Base-by-base conservation (phyloP, 176 grass and related monocot genomes). In the Bolboschoenus planiculmis region DNA sequence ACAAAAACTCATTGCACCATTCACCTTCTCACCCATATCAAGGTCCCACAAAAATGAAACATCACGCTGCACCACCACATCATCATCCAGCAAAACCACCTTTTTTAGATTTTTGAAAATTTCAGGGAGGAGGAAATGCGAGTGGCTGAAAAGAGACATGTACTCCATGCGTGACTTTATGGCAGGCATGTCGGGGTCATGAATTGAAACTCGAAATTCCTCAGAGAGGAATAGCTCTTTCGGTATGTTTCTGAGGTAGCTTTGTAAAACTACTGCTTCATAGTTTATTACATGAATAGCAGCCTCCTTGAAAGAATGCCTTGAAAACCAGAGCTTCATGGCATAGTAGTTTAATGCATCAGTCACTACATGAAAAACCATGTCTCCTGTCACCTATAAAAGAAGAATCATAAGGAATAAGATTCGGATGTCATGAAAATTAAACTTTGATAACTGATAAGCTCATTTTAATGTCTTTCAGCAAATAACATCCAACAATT, bases 291-390 rank as follows among this genome's bases (percentile, higher is more conserved):
- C 89, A 81, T 83, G 57, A 11, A 99, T 77, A 60, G 77, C 64
- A 78, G 96, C 90, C 83, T 92, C 88, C 54, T 79, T 89, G 66
- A 95, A 99, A 77, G 86, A 79, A 42, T 99, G 92, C 63, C 91
- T 95, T 81, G 74, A 66, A 87, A 95, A 99, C 97, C 97, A 99
- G 71, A 90, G 89, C 81, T 96, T 95, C 97, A 96, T 99, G 70
- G 91, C 93, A 83, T 91, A 99, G 79, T 88, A 99, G 90, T 99
- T 95, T 85, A 91, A 89, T 75, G 86, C 62, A 60, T 99, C 97
- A 13, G 97, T 99, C 48, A 99, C 54, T 33, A 99, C 47, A 89
- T 99, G 91, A 75, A 99, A 99, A 47, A 96, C 63, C 83, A 93
- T 86, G 91, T 89, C 87, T 83, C 62, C 85, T 43, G 88, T 93